Conservation (phyloP, 1,284 basidiomycete species). For the Microbotryum intermedium region DNA sequence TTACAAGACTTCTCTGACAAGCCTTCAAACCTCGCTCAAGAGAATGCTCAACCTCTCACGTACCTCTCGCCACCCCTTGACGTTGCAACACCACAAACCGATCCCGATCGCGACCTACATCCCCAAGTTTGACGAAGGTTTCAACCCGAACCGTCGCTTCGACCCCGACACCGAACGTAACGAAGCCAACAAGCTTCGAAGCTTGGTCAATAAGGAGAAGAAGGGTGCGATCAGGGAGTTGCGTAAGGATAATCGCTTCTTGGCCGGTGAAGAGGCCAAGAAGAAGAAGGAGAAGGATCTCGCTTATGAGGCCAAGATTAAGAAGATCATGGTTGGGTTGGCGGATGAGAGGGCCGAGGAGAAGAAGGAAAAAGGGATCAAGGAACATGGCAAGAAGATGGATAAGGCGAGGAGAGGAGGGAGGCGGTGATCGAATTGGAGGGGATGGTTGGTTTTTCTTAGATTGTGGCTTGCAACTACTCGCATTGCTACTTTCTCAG, state of each 20-base stretch:
- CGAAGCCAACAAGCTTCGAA: slow-evolving; percentile 73
- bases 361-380: slow-evolving; percentile 63
- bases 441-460: too few species aligned
- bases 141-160: slow-evolving; percentile 71
- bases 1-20: not conserved
- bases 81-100: slow-evolving; percentile 87
- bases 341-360: slow-evolving; percentile 89
- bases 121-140: slow-evolving; percentile 84
- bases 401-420: slow-evolving; percentile 50
- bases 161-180: slow-evolving; percentile 92
- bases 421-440: too few species aligned
- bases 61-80: slow-evolving; percentile 66
- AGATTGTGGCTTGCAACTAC: too few species aligned
- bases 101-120: slow-evolving; percentile 88
- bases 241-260: slow-evolving; percentile 87
- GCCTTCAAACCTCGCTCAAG: slow-evolving; percentile 11
- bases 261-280: slow-evolving; percentile 77
- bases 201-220: slow-evolving; percentile 86
- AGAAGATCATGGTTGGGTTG: slow-evolving; percentile 65
- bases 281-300: slow-evolving; percentile 75
- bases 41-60: slow-evolving; percentile 65
- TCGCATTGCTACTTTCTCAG: too few species aligned
- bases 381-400: slow-evolving; percentile 53
- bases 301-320: slow-evolving; percentile 49
- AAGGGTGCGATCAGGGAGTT: slow-evolving; percentile 96